phyloP scores from a whole-genome alignment of 1,284 basidiomycete genomes.

The Ceratobasidium sp. region DNA sequence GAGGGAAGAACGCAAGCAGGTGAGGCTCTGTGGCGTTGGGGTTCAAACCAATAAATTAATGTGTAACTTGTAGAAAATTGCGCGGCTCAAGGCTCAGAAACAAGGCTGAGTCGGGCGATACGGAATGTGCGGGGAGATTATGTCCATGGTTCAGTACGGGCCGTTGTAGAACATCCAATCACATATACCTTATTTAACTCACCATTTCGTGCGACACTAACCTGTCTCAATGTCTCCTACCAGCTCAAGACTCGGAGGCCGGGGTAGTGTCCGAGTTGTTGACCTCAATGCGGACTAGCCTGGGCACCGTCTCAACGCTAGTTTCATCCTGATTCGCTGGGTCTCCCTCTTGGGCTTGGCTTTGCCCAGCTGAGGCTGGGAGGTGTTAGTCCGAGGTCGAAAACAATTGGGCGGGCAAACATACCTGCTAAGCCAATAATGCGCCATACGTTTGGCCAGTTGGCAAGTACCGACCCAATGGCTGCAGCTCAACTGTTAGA shows the following conservation, averaged over 20 bases:
- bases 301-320: conserved; percentile 42
- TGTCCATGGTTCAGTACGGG: background rate
- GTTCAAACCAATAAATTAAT: conserved; percentile 20
- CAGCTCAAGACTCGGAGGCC: conserved; percentile 22
- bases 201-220: background rate
- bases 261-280: conserved; percentile 17
- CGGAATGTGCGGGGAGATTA: conserved; percentile 7
- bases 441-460: conserved; percentile 50
- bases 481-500: conserved; percentile 36
- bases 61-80: conserved; percentile 47
- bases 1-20: conserved; percentile 89
- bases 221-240: background rate
- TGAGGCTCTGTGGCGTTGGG: conserved; percentile 55
- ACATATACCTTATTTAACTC: background rate
- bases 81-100: conserved; percentile 78
- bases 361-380: conserved; percentile 28
- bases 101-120: conserved; percentile 53
- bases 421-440: conserved; percentile 49
- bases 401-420: background rate
- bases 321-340: conserved; percentile 15
- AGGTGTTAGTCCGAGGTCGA: background rate
- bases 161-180: background rate
- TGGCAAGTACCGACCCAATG: conserved; percentile 48
- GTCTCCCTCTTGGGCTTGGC: conserved; percentile 16
- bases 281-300: conserved; percentile 36